Evolutionary conservation across 169 alveolate genomes (phyloP).

Genomic region (Pseudocohnilembus persalinus): DNA sequence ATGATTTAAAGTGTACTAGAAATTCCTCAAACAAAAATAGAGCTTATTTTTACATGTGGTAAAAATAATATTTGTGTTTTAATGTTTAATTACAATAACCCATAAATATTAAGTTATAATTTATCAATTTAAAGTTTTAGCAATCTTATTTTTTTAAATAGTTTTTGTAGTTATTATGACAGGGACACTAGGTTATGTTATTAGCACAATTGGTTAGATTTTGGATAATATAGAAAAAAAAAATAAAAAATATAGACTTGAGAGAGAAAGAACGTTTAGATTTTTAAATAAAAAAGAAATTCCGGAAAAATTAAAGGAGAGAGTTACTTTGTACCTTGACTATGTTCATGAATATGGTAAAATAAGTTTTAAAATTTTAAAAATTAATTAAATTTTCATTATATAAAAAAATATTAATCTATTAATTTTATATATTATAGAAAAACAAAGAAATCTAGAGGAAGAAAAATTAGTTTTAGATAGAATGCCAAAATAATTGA

Average conservation of each 20-base stretch:
- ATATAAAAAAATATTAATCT: no score
- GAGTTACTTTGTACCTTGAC: background rate
- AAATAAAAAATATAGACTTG: background rate
- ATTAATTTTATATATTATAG: background rate
- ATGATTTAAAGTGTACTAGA: background rate
- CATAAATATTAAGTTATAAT: no score
- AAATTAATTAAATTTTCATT: no score
- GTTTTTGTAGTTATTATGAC: background rate
- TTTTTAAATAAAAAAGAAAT: no score
- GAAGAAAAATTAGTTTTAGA: background rate
- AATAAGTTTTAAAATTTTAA: no score
- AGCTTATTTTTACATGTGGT: background rate
- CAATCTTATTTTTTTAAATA: background rate
- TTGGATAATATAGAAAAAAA: background rate
- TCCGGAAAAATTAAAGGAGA: background rate
- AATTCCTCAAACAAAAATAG: background rate
- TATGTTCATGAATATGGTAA: background rate
- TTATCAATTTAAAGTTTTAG: background rate
- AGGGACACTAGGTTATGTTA: background rate
- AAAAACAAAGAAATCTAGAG: background rate
- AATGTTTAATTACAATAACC: no score
- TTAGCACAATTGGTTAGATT: background rate
- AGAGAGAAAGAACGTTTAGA: background rate
- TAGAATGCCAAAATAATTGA: background rate
- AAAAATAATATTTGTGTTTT: no score